Percentiles rank a stretch among this genome's conserved stretches.
These are phyloP conservation scores for Schizosaccharomyces octosporus DNA, from an alignment of 805 yeast genomes.

Conservation along the genomic window DNA sequence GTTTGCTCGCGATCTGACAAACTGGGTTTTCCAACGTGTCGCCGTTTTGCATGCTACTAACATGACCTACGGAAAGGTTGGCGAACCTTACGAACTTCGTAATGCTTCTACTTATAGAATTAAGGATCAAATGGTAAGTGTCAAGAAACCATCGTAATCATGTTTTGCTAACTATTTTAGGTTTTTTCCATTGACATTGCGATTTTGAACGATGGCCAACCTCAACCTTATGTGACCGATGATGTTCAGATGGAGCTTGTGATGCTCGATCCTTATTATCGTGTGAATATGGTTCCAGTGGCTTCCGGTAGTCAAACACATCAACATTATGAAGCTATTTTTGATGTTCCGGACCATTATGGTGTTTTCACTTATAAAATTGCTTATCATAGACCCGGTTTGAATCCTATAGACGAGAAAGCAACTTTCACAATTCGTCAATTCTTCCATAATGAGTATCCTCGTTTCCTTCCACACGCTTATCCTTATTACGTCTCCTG, in stretches of 20 bases:
- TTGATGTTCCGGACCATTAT: constrained; percentile 79
- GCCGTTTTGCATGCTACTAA: constrained; percentile 17
- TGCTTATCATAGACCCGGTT: constrained; percentile 58
- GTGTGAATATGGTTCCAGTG: constrained; percentile 23
- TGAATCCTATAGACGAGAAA: constrained; percentile 37
- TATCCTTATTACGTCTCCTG: constrained; percentile 74
- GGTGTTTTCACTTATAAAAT: constrained; percentile 78
- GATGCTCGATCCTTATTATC: constrained; percentile 87
- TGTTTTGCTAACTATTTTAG: neutral
- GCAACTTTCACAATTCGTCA: constrained; percentile 69
- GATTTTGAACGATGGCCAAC: constrained; percentile 26
- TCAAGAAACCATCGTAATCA: no score
- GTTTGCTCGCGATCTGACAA: constrained; percentile 22
- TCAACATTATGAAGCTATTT: constrained; percentile 23
- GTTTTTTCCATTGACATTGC: constrained; percentile 23
- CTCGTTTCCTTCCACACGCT: constrained; percentile 69
- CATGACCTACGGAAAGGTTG: neutral
- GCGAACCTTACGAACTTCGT: neutral
- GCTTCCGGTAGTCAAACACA: constrained; percentile 12
- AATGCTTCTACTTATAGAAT: constrained; percentile 33
- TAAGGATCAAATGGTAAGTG: constrained; percentile 30
- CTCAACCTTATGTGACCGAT: constrained; percentile 41
- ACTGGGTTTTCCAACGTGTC: constrained; percentile 55
- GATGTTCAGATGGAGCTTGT: constrained; percentile 62
- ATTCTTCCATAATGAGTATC: constrained; percentile 83